phyloP scores from a whole-genome alignment of 78 protist species.

The Dictyostelium brefeldianum region DNA sequence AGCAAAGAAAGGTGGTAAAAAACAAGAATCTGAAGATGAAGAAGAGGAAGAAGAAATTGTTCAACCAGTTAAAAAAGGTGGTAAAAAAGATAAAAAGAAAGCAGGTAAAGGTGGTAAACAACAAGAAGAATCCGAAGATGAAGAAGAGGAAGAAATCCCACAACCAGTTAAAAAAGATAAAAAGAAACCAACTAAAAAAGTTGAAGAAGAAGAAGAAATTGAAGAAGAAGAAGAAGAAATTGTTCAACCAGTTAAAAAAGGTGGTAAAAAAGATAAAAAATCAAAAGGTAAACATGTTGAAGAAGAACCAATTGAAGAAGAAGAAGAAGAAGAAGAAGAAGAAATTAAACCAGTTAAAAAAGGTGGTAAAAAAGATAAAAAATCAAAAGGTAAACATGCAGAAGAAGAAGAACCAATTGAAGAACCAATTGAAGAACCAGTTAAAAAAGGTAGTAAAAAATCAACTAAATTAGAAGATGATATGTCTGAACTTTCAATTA shows the following conservation, averaged over 20 bases:
- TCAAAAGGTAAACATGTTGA: background rate
- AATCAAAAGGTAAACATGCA: conserved; percentile 1
- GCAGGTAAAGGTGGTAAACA: background rate
- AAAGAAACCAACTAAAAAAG: conserved; percentile 21
- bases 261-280: conserved; percentile 16
- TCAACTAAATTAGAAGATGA: background rate
- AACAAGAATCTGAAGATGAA: conserved; percentile 38
- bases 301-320: conserved; percentile 43
- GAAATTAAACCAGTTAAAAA: conserved; percentile 29
- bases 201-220: conserved; percentile 47
- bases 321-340: conserved; percentile 29
- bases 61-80: conserved; percentile 41
- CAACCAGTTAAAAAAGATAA: conserved; percentile 7
- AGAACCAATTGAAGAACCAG: background rate
- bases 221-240: conserved; percentile 69
- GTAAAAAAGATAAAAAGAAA: conserved; percentile 24
- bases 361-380: conserved; percentile 45
- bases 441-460: conserved; percentile 13
- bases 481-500: conserved; percentile 19
- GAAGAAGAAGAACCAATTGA: conserved; percentile 63
- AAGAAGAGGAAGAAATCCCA: conserved; percentile 43
- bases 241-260: conserved; percentile 70
- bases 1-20: conserved; percentile 6
- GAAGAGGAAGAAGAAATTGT: conserved; percentile 69
- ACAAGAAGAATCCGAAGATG: conserved; percentile 42